A percentile compares a stretch with the other conserved stretches of the same genome.
phyloP scores from a whole-genome alignment of 2,329 filamentous ascomycete species.

The Trichothecium sympodiale region DNA sequence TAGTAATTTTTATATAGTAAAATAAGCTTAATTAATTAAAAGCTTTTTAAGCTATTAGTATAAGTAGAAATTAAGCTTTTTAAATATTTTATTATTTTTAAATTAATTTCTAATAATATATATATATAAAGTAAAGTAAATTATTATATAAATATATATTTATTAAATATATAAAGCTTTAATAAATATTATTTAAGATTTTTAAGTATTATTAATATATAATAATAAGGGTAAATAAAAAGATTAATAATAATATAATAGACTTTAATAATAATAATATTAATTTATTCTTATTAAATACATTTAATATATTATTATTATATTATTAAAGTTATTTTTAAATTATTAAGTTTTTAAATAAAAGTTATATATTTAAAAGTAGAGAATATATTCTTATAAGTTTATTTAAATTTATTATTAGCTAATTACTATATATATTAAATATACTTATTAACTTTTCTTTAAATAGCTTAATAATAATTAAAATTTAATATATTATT shows the following conservation, averaged over 20 bases:
- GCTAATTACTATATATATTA: too few species aligned
- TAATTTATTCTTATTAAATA: constrained; percentile 1
- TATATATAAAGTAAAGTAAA: background rate
- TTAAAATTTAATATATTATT: background rate
- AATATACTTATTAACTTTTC: too few species aligned
- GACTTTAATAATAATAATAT: background rate
- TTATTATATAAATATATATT: background rate
- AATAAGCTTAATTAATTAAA: too few species aligned
- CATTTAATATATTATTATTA: background rate
- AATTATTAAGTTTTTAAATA: background rate
- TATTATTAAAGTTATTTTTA: background rate
- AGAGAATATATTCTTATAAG: too few species aligned
- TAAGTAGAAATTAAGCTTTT: background rate
- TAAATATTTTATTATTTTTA: background rate
- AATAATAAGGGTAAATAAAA: background rate
- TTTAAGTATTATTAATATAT: constrained; percentile 1
- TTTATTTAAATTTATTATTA: too few species aligned
- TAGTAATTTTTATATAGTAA: too few species aligned
- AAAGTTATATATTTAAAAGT: constrained; percentile 1
- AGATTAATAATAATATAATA: background rate
- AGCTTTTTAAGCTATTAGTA: too few species aligned
- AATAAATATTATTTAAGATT: too few species aligned
- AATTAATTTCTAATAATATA: background rate
- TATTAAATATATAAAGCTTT: too few species aligned
- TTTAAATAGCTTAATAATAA: too few species aligned